Evolutionary conservation across 148 eudicot genomes (phyloP).

Genomic region (Tetragonia tetragonoides): DNA sequence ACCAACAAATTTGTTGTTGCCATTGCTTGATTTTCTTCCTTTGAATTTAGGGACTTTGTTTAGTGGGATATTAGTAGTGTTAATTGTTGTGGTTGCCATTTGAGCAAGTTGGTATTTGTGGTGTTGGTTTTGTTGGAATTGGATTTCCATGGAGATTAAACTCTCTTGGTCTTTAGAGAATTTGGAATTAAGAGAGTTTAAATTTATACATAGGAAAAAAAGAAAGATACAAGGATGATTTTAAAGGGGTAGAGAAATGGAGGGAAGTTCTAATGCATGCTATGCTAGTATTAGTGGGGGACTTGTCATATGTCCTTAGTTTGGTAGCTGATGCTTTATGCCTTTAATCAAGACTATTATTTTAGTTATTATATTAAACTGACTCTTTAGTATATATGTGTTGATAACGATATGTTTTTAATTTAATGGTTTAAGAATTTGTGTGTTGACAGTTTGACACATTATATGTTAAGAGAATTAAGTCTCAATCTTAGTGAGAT

Average conservation of each 20-base stretch:
- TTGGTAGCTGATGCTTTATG: conserved; percentile 14
- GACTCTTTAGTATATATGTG: conserved; percentile 7
- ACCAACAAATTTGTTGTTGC: conserved; percentile 47
- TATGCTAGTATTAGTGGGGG: conserved; percentile 32
- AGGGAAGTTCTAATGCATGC: neutral
- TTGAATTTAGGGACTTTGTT: conserved; percentile 34
- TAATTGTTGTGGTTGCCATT: conserved; percentile 22
- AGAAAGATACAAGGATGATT: conserved; percentile 8
- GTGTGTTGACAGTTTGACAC: no score
- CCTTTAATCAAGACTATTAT: neutral
- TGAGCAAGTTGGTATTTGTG: conserved; percentile 17
- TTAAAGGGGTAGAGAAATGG: conserved; percentile 16
- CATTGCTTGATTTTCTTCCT: conserved; percentile 31
- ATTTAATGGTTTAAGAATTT: neutral
- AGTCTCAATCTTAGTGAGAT: conserved; percentile 19
- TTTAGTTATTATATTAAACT: neutral
- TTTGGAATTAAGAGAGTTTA: conserved; percentile 4
- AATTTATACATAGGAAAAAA: neutral
- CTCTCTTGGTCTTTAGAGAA: neutral
- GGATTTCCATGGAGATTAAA: conserved; percentile 40
- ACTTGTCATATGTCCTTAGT: conserved; percentile 37
- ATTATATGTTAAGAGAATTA: conserved; percentile 18
- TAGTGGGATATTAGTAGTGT: conserved; percentile 10
- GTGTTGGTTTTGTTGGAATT: conserved; percentile 39
- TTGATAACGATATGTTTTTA: neutral